These are phyloP conservation scores for Chalciporus pseudorubinellus DNA, from an alignment of 768 basidiomycete genomes.

Conservation along the genomic window DNA sequence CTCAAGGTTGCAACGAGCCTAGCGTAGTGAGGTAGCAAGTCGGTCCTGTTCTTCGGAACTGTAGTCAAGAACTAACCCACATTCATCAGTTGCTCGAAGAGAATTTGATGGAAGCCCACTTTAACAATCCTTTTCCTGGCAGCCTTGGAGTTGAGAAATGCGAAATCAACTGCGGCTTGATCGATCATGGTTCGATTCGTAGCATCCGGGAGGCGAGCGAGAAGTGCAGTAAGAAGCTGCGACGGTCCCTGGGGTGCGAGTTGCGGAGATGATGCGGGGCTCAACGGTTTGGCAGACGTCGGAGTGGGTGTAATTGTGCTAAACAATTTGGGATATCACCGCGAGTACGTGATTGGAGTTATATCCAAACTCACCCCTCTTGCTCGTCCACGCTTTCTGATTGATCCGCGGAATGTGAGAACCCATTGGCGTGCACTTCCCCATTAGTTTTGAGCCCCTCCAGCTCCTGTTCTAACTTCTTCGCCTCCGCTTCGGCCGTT, in stretches of 20 bases:
- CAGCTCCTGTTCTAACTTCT: slow-evolving; percentile 76
- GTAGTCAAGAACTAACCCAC: slow-evolving; percentile 67
- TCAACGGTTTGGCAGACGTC: slow-evolving; percentile 60
- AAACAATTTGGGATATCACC: slow-evolving; percentile 34
- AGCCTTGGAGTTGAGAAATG: slow-evolving; percentile 94
- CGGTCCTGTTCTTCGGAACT: slow-evolving; percentile 83
- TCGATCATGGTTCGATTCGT: slow-evolving; percentile 88
- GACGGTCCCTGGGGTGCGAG: slow-evolving; percentile 88
- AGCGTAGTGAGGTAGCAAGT: slow-evolving; percentile 91
- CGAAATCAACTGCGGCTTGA: slow-evolving; percentile 93
- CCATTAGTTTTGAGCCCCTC: slow-evolving; percentile 52
- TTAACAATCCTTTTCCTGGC: slow-evolving; percentile 88
- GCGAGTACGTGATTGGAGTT: slow-evolving; percentile 30
- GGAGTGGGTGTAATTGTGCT: slow-evolving; percentile 61
- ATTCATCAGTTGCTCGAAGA: slow-evolving; percentile 6
- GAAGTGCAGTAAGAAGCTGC: slow-evolving; percentile 85
- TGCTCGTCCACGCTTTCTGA: slow-evolving; percentile 28
- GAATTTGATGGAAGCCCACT: slow-evolving; percentile 41
- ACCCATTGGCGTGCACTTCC: slow-evolving; percentile 21
- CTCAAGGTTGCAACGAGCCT: slow-evolving; percentile 85
- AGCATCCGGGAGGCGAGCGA: slow-evolving; percentile 91
- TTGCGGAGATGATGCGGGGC: slow-evolving; percentile 63
- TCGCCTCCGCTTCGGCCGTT: slow-evolving; percentile 60
- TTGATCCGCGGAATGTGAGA: slow-evolving; percentile 3
- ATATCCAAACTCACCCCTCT: slow-evolving; percentile 22